These are phyloP conservation scores for Lignosus rhinocerotis DNA, from an alignment of 1,284 basidiomycete genomes.

Conservation along the genomic window DNA sequence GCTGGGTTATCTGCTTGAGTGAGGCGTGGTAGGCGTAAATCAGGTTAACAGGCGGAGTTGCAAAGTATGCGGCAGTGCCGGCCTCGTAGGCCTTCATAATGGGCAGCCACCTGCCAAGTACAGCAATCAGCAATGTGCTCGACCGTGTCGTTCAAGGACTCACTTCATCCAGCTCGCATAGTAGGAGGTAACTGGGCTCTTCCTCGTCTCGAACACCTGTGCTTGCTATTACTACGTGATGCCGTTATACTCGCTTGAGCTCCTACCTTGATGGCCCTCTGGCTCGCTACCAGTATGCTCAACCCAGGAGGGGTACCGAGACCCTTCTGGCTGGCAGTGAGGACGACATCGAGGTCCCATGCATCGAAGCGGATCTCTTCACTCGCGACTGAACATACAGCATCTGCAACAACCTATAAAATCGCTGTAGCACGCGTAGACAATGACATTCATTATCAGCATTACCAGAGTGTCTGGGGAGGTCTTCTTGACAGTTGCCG, in stretches of 20 bases:
- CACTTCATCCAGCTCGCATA: slow-evolving; percentile 90
- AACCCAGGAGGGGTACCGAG: slow-evolving; percentile 94
- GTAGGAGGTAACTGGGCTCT: slow-evolving; percentile 75
- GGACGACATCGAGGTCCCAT: slow-evolving; percentile 91
- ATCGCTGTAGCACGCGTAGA: background rate
- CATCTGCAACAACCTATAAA: slow-evolving; percentile 79
- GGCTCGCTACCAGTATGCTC: slow-evolving; percentile 82
- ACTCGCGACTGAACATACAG: slow-evolving; percentile 93
- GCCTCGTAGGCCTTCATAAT: slow-evolving; percentile 90
- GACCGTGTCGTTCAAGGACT: slow-evolving; percentile 4
- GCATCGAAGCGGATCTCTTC: slow-evolving; percentile 95
- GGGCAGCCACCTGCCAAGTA: slow-evolving; percentile 79
- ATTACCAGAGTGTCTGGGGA: slow-evolving; percentile 85
- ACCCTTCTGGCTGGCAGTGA: slow-evolving; percentile 94
- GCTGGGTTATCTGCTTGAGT: slow-evolving; percentile 70
- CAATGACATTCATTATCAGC: background rate
- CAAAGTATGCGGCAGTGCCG: slow-evolving; percentile 82
- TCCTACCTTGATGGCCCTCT: slow-evolving; percentile 72
- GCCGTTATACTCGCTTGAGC: background rate
- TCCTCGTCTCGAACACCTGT: slow-evolving; percentile 70
- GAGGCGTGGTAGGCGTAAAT: slow-evolving; percentile 89
- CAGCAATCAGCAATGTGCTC: background rate
- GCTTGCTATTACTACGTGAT: background rate
- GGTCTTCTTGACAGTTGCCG: slow-evolving; percentile 72
- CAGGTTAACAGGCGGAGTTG: slow-evolving; percentile 94